phyloP scores from a whole-genome alignment of 208 protist genomes.

The Porcisia deanei region DNA sequence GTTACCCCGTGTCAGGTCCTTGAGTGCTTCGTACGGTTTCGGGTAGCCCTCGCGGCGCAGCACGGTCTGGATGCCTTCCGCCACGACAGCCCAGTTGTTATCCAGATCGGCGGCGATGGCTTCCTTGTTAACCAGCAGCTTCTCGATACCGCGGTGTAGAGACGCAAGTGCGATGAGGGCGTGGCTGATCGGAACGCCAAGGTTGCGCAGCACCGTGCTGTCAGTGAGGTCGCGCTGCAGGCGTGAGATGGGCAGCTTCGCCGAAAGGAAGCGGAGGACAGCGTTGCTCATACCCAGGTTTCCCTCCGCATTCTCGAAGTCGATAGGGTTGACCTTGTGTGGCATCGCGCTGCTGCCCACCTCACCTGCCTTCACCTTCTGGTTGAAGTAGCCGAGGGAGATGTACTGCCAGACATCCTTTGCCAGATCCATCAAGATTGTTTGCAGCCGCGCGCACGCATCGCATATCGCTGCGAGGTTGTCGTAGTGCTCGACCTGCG shows the following conservation, averaged over 20 bases:
- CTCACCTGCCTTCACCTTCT: conserved; percentile 91
- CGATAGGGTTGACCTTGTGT: conserved; percentile 98
- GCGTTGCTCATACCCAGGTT: conserved; percentile 95
- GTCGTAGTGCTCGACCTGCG: conserved; percentile 97
- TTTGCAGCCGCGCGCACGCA: conserved; percentile 88
- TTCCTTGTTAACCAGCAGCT: conserved; percentile 82
- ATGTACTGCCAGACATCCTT: conserved; percentile 96
- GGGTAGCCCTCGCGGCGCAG: conserved; percentile 92
- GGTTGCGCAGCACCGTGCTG: conserved; percentile 94
- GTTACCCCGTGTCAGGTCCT: conserved; percentile 92
- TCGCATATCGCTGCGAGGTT: conserved; percentile 92
- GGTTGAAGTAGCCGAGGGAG: conserved; percentile 94
- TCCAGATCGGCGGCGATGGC: conserved; percentile 86
- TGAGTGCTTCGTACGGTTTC: conserved; percentile 94
- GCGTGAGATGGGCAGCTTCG: conserved; percentile 95
- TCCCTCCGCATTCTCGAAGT: conserved; percentile 98
- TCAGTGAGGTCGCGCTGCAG: conserved; percentile 96
- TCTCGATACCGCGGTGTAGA: conserved; percentile 86
- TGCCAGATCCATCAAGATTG: conserved; percentile 93
- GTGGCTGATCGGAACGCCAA: conserved; percentile 93
- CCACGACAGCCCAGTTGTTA: conserved; percentile 94
- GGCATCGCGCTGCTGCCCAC: conserved; percentile 97
- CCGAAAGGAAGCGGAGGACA: conserved; percentile 91
- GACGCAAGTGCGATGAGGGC: conserved; percentile 88
- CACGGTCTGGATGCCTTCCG: conserved; percentile 96